phyloP scores from a whole-genome alignment of 1,284 basidiomycete genomes.

The Afroboletus lepidellus region DNA sequence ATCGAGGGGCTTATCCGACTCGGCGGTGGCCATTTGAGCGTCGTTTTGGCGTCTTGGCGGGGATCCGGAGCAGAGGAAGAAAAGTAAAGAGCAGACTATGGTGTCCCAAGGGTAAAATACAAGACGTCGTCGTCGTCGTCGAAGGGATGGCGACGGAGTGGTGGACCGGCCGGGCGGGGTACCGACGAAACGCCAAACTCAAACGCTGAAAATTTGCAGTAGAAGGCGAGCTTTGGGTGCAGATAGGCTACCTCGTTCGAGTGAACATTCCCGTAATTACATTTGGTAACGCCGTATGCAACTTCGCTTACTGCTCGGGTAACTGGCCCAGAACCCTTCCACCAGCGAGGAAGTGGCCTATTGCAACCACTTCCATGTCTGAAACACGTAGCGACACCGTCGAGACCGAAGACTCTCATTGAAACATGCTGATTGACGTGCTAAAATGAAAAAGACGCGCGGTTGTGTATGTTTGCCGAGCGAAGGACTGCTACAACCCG shows the following conservation, averaged over 20 bases:
- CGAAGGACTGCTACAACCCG: slow-evolving; percentile 11
- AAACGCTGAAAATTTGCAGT: slow-evolving; percentile 30
- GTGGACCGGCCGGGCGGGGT: neutral
- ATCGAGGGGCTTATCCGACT: slow-evolving; percentile 30
- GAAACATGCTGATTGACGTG: slow-evolving; percentile 18
- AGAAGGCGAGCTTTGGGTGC: slow-evolving; percentile 19
- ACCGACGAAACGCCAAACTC: slow-evolving; percentile 13
- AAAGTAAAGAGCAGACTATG: neutral
- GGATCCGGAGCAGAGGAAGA: slow-evolving; percentile 12
- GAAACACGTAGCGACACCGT: neutral
- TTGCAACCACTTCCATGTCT: neutral
- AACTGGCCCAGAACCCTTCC: neutral
- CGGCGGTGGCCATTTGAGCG: slow-evolving; percentile 23
- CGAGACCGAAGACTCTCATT: slow-evolving; percentile 9
- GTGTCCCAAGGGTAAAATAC: slow-evolving; percentile 23
- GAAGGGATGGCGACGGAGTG: neutral
- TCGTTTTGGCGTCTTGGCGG: slow-evolving; percentile 6
- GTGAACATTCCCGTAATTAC: slow-evolving; percentile 25
- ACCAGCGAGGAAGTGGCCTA: too few relatives aligned
- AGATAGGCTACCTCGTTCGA: slow-evolving; percentile 19
- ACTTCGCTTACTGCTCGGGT: slow-evolving; percentile 20
- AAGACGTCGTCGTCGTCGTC: slow-evolving; percentile 11
- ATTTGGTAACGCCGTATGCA: slow-evolving; percentile 24
- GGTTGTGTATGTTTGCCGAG: slow-evolving; percentile 22
- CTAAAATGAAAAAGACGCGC: slow-evolving; percentile 29